These are phyloP conservation scores for Dioscorea alata DNA, from an alignment of 106 monocot species.

Conservation along the genomic window DNA sequence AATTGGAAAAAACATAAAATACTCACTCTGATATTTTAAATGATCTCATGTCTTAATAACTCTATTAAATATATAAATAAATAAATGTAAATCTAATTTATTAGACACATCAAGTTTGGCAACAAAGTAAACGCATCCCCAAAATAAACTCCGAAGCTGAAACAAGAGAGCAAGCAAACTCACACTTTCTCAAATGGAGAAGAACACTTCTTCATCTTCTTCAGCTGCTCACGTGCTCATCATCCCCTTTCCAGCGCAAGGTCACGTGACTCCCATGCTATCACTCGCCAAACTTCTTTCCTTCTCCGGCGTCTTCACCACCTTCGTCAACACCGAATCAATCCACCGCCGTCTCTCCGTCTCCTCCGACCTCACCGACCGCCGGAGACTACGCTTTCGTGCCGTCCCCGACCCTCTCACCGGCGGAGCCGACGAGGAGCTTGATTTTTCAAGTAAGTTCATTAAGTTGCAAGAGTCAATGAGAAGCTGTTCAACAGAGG, in stretches of 20 bases:
- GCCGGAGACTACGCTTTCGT: neutral
- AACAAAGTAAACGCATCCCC: no score
- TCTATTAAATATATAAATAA: no score
- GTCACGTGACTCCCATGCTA: conserved; percentile 24
- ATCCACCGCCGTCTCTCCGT: conserved; percentile 13
- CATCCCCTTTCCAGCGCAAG: conserved; percentile 30
- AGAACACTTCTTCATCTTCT: no score
- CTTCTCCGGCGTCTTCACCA: conserved; percentile 22
- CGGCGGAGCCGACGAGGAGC: neutral
- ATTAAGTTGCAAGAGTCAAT: conserved; percentile 6
- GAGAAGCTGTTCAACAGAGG: neutral
- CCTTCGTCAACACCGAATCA: conserved; percentile 35
- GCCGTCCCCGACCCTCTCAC: conserved; percentile 32
- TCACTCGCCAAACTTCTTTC: conserved; percentile 26
- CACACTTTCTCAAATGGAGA: no score
- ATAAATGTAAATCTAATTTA: no score
- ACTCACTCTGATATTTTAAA: no score
- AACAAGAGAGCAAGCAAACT: no score
- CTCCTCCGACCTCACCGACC: conserved; percentile 2
- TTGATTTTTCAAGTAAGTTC: neutral
- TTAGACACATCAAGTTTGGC: no score
- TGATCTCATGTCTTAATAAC: no score
- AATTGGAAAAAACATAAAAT: no score
- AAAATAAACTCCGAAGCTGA: no score
- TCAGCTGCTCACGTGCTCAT: conserved; percentile 20